Conservation (phyloP, 2,329 filamentous ascomycete species). For the Xylaria sp. region DNA sequence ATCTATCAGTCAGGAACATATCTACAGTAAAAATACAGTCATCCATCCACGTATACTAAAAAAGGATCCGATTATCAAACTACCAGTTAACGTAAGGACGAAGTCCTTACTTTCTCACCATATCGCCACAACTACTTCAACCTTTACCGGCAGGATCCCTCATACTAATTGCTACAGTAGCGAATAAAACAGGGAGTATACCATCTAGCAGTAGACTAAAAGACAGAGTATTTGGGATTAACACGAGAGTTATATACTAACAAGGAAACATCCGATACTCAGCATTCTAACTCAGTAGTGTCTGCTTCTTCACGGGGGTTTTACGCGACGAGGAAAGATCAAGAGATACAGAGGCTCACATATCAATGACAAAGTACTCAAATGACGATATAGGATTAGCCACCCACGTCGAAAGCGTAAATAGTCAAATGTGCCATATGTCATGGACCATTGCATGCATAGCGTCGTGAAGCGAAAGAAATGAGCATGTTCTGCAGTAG, state of each 20-base stretch:
- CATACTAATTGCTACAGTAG: not conserved
- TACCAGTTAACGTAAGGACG: not conserved
- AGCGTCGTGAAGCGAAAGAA: too few species aligned
- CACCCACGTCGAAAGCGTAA: not conserved
- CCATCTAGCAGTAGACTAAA: not conserved
- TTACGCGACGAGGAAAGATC: too few species aligned
- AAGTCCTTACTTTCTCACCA: not conserved
- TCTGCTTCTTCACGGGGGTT: not conserved
- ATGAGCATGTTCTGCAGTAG: not conserved
- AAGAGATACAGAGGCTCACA: not conserved
- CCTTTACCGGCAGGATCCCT: not conserved
- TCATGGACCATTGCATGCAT: too few species aligned
- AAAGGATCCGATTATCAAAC: not conserved
- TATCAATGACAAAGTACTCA: not conserved
- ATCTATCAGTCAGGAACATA: not conserved
- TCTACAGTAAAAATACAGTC: not conserved
- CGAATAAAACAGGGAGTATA: not conserved
- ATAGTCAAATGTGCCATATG: not conserved
- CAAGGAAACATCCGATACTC: not conserved
- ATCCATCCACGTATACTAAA: not conserved
- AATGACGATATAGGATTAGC: not conserved
- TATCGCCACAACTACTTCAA: not conserved
- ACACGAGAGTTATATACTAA: not conserved
- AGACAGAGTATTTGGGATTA: not conserved
- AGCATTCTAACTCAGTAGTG: not conserved